Evolutionary conservation across 1,139 yeast genomes (phyloP), one percentile per base, ranked within the genome.

Genomic region (Kodamaea fungicola): DNA sequence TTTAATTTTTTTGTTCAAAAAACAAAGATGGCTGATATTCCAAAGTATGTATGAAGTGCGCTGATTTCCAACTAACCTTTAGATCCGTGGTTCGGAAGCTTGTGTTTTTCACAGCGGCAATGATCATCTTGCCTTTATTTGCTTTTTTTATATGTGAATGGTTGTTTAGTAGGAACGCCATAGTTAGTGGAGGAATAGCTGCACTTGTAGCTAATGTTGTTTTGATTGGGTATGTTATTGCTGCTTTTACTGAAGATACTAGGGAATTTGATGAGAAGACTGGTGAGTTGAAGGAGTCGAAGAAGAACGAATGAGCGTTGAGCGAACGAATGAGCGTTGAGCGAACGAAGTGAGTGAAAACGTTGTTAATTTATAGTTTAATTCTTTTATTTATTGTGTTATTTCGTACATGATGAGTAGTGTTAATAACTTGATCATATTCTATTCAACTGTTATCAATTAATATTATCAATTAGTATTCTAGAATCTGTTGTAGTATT

Each of bases 151-250:
- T 71, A 7, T 62, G 76, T 26, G 88, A 83, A 52, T 70, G 67
- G 49, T 48, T 74, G 22, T 44, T 69, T 46, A 75, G 61, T 33
- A 62, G 64, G 38, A 85, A 78, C 51, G 77, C 95, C 4, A 64
- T 89, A 10, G 65, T 83, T 33, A 84, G 95, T 38, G 98, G 98
- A 26, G 96, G 96, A 4, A 56, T 82, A 12, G 96, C 97, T 24
- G 97, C 97, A 0, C 67, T 81, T 12, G 80, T 80, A 34, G 97
- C 97, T 32, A 92, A 92, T 56, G 63, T 86, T 9, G 97, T 92
- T 27, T 72, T 92, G 49, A 77, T 90, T 39, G 92, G 90, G 2
- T 92, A 87, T 55, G 84, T 92, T 16, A 71, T 88, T 12, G 90
- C 79, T 37, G 97, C 98, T 0, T 89, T 90, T 58, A 74, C 75